Conservation (phyloP, 176 grass and related monocot genomes). For the Secale cereale region DNA sequence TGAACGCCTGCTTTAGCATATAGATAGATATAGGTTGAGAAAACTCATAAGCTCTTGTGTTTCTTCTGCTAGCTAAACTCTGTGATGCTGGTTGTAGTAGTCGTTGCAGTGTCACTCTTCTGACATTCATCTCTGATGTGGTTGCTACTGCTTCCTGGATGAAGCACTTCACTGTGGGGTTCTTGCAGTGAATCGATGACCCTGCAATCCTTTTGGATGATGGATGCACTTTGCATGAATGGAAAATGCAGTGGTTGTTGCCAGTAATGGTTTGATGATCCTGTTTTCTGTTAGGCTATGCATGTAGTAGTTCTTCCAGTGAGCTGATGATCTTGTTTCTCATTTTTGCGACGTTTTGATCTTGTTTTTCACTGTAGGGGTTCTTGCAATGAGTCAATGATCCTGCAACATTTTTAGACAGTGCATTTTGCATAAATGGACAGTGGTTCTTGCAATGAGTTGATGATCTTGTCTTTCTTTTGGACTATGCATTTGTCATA, state of each 20-base stretch:
- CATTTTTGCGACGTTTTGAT: background rate
- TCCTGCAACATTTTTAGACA: background rate
- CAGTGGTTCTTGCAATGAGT: background rate
- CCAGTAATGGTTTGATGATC: background rate
- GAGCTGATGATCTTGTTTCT: background rate
- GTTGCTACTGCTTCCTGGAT: background rate
- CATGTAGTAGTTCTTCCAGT: background rate
- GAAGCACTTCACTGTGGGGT: too few species aligned
- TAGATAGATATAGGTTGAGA: too few species aligned
- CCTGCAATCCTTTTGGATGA: background rate
- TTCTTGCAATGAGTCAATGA: background rate
- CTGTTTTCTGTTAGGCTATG: background rate
- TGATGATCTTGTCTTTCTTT: background rate
- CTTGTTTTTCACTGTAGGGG: background rate
- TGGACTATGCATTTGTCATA: background rate
- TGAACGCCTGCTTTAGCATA: too few species aligned
- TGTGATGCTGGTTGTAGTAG: background rate
- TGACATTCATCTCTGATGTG: background rate
- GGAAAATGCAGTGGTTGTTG: background rate
- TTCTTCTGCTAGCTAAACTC: slow-evolving; percentile 8
- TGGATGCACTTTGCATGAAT: background rate
- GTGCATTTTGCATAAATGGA: background rate
- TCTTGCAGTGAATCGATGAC: background rate
- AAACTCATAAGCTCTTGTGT: background rate
- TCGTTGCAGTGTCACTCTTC: background rate